Evolutionary conservation across 495 filamentous ascomycete species (phyloP).

Genomic region (Trichocladium uniseriatum): DNA sequence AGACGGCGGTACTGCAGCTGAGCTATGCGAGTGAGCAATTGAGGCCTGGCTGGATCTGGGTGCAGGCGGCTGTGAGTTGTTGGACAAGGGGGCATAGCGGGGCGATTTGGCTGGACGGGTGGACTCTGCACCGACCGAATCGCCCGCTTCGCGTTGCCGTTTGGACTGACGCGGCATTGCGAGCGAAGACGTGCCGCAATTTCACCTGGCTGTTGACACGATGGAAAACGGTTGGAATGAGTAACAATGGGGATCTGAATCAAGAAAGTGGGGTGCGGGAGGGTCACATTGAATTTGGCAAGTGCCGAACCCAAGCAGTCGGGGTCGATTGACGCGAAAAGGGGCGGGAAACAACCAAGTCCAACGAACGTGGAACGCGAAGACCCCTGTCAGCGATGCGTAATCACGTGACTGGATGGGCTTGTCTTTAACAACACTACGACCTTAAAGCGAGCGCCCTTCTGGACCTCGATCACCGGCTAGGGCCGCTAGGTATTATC

Average conservation of each 20-base stretch:
- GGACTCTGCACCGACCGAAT: background rate
- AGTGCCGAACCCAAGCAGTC: too few relatives aligned
- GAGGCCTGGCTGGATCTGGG: background rate
- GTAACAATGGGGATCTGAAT: too few relatives aligned
- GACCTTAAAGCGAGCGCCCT: too few relatives aligned
- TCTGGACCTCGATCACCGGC: too few relatives aligned
- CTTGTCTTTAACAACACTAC: too few relatives aligned
- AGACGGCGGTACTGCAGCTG: background rate
- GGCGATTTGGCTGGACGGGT: slow-evolving; percentile 9
- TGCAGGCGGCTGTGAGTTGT: background rate
- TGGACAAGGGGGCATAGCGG: background rate
- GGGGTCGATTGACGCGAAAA: background rate
- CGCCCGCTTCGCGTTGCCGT: slow-evolving; percentile 1
- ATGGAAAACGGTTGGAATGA: background rate
- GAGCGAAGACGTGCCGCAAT: background rate
- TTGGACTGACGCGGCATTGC: slow-evolving; percentile 5
- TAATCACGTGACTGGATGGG: slow-evolving; percentile 22
- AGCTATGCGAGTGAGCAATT: background rate
- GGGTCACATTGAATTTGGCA: too few relatives aligned
- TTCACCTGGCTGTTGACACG: too few relatives aligned
- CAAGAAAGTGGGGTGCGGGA: too few relatives aligned
- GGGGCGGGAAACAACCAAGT: too few relatives aligned
- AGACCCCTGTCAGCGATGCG: background rate
- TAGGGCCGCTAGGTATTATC: too few relatives aligned
- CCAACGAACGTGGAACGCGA: too few relatives aligned